These are phyloP conservation scores for Plectosphaerella cucumerina DNA, from an alignment of 2,329 filamentous ascomycete species.

Conservation along the genomic window DNA sequence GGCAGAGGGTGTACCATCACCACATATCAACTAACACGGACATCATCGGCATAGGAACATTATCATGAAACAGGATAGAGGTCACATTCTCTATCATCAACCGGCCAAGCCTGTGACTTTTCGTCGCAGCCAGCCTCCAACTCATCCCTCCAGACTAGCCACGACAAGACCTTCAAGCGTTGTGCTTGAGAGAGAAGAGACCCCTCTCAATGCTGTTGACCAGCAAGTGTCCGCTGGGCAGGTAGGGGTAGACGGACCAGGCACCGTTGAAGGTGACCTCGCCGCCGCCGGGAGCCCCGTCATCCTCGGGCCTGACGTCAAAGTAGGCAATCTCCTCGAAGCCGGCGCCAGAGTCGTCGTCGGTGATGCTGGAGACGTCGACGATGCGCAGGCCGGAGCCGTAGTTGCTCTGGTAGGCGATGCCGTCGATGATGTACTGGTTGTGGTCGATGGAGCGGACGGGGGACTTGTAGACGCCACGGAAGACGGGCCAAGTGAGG, in stretches of 20 bases:
- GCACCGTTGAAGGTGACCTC: slow-evolving; percentile 32
- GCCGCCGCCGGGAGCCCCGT: slow-evolving; percentile 25
- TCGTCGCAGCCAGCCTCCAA: background rate
- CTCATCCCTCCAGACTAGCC: background rate
- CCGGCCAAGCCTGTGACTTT: background rate
- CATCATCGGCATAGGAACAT: too few species aligned
- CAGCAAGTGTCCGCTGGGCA: slow-evolving; percentile 38
- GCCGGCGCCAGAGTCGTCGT: slow-evolving; percentile 31
- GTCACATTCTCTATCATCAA: too few species aligned
- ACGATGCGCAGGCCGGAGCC: slow-evolving; percentile 38
- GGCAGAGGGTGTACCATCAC: too few species aligned
- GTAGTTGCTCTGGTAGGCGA: slow-evolving; percentile 42
- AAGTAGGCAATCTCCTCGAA: slow-evolving; percentile 40
- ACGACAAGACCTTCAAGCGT: slow-evolving; percentile 1
- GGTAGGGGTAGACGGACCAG: slow-evolving; percentile 44
- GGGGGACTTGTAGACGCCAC: slow-evolving; percentile 33
- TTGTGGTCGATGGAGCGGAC: slow-evolving; percentile 39
- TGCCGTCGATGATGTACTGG: slow-evolving; percentile 36
- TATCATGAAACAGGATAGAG: too few species aligned
- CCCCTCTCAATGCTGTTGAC: slow-evolving; percentile 47
- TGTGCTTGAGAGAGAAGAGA: slow-evolving; percentile 35
- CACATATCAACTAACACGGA: too few species aligned
- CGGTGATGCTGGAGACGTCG: slow-evolving; percentile 23
- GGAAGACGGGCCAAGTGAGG: slow-evolving; percentile 32
- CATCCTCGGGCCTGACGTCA: slow-evolving; percentile 43